Conservation (phyloP, 352 stramenopile genomes). For the Globisporangium paddicum region DNA sequence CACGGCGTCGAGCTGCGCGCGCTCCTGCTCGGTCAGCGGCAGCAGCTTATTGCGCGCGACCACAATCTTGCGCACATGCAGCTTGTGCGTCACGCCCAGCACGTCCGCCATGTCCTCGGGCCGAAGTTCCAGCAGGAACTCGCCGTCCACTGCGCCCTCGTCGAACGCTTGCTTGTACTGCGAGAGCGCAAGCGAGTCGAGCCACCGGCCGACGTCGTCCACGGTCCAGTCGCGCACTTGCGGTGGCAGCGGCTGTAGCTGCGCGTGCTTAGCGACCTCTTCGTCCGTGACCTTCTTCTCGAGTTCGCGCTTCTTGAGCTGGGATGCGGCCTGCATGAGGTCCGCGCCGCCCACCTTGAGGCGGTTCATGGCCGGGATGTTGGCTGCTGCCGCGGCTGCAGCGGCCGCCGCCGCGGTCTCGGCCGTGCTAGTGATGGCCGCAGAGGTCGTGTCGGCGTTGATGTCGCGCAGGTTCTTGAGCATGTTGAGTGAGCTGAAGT, state of each 20-base stretch:
- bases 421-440: slow-evolving; percentile 82
- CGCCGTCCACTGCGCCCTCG: slow-evolving; percentile 89
- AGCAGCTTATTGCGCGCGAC: slow-evolving; percentile 84
- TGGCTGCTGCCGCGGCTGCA: slow-evolving; percentile 80
- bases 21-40: slow-evolving; percentile 75
- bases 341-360: slow-evolving; percentile 61
- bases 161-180: slow-evolving; percentile 91
- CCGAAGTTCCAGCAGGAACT: slow-evolving; percentile 89
- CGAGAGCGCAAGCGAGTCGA: slow-evolving; percentile 85
- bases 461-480: slow-evolving; percentile 92
- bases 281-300: slow-evolving; percentile 49
- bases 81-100: slow-evolving; percentile 87
- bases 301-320: slow-evolving; percentile 79
- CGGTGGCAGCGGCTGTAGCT: slow-evolving; percentile 63
- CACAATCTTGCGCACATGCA: slow-evolving; percentile 91
- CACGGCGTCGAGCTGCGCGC: slow-evolving; percentile 59
- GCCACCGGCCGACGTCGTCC: slow-evolving; percentile 90
- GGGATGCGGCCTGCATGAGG: slow-evolving; percentile 48
- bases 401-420: slow-evolving; percentile 87
- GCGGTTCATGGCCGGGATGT: slow-evolving; percentile 77
- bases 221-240: slow-evolving; percentile 83
- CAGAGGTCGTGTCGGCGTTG: slow-evolving; percentile 89
- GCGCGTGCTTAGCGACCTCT: slow-evolving; percentile 41
- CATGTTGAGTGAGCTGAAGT: slow-evolving; percentile 95
- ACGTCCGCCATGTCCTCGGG: slow-evolving; percentile 90